phyloP scores from a whole-genome alignment of 1,284 basidiomycete genomes.

The Naganishia sp. region DNA sequence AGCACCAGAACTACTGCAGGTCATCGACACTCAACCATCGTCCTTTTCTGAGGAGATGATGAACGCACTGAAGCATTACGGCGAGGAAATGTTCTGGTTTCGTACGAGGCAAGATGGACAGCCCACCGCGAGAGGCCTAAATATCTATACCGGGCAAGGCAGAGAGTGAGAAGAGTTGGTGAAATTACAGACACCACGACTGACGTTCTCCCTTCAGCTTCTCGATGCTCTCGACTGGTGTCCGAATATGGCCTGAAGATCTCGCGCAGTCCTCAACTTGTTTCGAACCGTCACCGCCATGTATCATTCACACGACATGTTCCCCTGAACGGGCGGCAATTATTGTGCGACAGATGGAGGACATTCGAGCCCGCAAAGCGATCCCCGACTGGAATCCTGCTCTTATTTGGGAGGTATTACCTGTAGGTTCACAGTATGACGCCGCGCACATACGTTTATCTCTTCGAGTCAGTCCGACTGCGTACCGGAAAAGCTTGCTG shows the following conservation, averaged over 20 bases:
- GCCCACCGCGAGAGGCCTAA: constrained; percentile 44
- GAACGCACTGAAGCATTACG: constrained; percentile 39
- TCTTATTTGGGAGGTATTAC: constrained; percentile 31
- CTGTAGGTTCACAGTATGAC: constrained; percentile 12
- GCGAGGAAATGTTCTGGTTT: constrained; percentile 47
- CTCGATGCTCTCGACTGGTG: constrained; percentile 17
- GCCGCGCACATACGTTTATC: neutral
- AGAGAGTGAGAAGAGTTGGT: constrained; percentile 38
- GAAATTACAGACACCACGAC: neutral
- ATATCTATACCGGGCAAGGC: constrained; percentile 43
- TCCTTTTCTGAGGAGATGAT: constrained; percentile 39
- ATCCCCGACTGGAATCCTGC: constrained; percentile 21
- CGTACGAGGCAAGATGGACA: constrained; percentile 41
- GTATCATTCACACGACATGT: constrained; percentile 26
- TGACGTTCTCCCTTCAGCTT: constrained; percentile 10
- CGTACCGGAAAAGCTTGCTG: constrained; percentile 9
- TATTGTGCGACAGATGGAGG: constrained; percentile 23
- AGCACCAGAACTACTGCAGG: constrained; percentile 43
- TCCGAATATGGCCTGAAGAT: constrained; percentile 29
- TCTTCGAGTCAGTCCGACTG: constrained; percentile 26
- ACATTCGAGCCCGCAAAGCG: neutral
- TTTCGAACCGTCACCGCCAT: constrained; percentile 9
- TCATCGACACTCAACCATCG: constrained; percentile 44
- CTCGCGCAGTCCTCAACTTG: constrained; percentile 12
- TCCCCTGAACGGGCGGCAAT: constrained; percentile 21